phyloP scores from a whole-genome alignment of 2,329 filamentous ascomycete species.

The Juglanconis sp. region DNA sequence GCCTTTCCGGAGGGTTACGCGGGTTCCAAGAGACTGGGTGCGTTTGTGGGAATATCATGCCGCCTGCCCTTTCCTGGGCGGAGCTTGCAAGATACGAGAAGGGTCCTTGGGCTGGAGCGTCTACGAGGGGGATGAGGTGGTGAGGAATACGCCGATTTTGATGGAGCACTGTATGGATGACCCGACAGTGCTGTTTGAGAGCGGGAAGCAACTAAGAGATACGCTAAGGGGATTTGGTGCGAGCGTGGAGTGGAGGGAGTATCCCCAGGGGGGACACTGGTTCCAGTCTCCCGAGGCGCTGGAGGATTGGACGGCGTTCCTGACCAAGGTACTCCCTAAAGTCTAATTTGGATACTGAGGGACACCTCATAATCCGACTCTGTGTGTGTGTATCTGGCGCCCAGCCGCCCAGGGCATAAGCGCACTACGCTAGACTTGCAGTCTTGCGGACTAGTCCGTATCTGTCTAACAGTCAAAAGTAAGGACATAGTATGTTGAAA shows the following conservation, averaged over 20 bases:
- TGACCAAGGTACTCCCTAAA: conserved; percentile 20
- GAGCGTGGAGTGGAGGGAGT: conserved; percentile 37
- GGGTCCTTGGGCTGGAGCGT: conserved; percentile 28
- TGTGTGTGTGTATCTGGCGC: too few species aligned
- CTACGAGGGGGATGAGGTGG: conserved; percentile 26
- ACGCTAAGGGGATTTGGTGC: conserved; percentile 34
- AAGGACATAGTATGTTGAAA: too few species aligned
- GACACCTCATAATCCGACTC: too few species aligned
- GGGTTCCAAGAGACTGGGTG: conserved; percentile 24
- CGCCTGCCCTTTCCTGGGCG: conserved; percentile 8
- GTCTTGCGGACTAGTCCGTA: too few species aligned
- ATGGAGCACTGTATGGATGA: conserved; percentile 45
- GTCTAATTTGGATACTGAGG: neutral
- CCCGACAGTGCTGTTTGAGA: conserved; percentile 34
- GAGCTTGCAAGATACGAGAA: conserved; percentile 20
- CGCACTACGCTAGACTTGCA: too few species aligned
- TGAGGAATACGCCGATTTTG: conserved; percentile 41
- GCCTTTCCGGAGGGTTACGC: conserved; percentile 19
- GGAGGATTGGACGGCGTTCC: conserved; percentile 37
- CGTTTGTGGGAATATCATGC: conserved; percentile 37
- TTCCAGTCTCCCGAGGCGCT: conserved; percentile 40
- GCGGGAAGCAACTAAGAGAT: conserved; percentile 33
- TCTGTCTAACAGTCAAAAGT: too few species aligned
- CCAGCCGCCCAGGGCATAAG: too few species aligned
- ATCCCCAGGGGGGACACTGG: conserved; percentile 41